Percentiles rank a stretch among this genome's conserved stretches.
Evolutionary conservation across 2,329 filamentous ascomycete species (phyloP).

Genomic region (Raffaelea albimanens): DNA sequence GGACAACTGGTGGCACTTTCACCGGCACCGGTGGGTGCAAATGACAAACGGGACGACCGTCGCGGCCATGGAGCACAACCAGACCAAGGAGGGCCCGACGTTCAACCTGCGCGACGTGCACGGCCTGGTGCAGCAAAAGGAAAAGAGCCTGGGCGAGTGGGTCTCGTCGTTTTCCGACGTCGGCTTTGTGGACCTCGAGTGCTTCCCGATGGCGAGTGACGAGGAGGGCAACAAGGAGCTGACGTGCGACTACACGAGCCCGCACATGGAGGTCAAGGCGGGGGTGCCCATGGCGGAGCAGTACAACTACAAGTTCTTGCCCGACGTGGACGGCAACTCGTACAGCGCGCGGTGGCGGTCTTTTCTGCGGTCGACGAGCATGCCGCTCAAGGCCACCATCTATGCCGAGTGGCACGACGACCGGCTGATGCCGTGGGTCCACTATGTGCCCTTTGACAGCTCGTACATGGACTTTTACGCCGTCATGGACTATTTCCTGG

Average conservation of each 20-base stretch:
- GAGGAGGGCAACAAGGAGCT: conserved; percentile 5
- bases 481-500: conserved; percentile 56
- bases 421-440: conserved; percentile 57
- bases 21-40: conserved; percentile 58
- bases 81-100: conserved; percentile 24
- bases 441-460: conserved; percentile 64
- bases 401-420: conserved; percentile 69
- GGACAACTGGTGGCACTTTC: conserved; percentile 58
- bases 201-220: conserved; percentile 13
- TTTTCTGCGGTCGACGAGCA: conserved; percentile 53
- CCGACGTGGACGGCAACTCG: conserved; percentile 60
- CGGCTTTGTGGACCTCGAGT: conserved; percentile 33
- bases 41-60: conserved; percentile 58
- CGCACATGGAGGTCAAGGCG: conserved; percentile 22
- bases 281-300: conserved; percentile 35
- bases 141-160: conserved; percentile 29
- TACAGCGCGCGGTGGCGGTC: conserved; percentile 51
- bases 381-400: conserved; percentile 62
- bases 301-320: conserved; percentile 52
- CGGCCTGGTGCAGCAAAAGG: conserved; percentile 24
- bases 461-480: conserved; percentile 56
- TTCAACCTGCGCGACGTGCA: conserved; percentile 40
- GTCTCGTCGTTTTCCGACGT: conserved; percentile 28
- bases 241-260: conserved; percentile 29
- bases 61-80: conserved; percentile 31